A percentile compares a stretch with the other conserved stretches of the same genome.
Evolutionary conservation across 2,329 filamentous ascomycete genomes (phyloP).

Genomic region (Cytospora piceicola): DNA sequence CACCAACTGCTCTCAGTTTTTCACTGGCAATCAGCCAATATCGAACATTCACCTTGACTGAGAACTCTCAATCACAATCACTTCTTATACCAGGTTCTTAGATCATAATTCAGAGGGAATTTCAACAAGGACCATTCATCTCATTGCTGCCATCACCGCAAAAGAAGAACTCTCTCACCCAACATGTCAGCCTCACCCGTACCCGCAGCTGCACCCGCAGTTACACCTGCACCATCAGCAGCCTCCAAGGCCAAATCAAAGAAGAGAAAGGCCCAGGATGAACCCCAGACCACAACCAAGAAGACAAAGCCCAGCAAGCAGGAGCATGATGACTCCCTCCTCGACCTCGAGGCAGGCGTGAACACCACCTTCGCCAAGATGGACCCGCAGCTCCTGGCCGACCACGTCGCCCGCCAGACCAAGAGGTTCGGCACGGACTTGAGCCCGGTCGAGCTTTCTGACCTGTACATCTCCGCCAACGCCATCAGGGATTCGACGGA

Average conservation of each 20-base stretch:
- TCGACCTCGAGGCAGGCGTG: slow-evolving; percentile 72
- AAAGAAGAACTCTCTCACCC: not conserved
- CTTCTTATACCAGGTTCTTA: not conserved
- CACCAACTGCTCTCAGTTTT: not conserved
- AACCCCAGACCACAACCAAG: slow-evolving; percentile 35
- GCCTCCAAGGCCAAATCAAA: slow-evolving; percentile 43
- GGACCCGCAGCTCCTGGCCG: slow-evolving; percentile 81
- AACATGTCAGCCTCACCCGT: slow-evolving; percentile 20
- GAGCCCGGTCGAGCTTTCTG: slow-evolving; percentile 81
- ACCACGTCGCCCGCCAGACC: slow-evolving; percentile 81
- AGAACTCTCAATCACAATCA: not conserved
- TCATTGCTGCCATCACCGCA: slow-evolving; percentile 12
- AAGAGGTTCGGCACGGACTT: slow-evolving; percentile 78
- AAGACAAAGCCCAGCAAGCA: slow-evolving; percentile 53
- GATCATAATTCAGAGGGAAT: not conserved
- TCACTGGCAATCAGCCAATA: slow-evolving; percentile 5
- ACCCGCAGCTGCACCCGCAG: slow-evolving; percentile 2
- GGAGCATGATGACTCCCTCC: slow-evolving; percentile 56
- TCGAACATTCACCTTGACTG: not conserved
- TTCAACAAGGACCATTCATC: not conserved
- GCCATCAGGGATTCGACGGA: slow-evolving; percentile 80
- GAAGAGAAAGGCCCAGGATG: slow-evolving; percentile 61
- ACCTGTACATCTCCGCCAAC: slow-evolving; percentile 76
- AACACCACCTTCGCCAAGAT: slow-evolving; percentile 82
- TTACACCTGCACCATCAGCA: slow-evolving; percentile 10